Base-by-base conservation (phyloP, 805 yeast species). In the Kodamaea kakaduensis region DNA sequence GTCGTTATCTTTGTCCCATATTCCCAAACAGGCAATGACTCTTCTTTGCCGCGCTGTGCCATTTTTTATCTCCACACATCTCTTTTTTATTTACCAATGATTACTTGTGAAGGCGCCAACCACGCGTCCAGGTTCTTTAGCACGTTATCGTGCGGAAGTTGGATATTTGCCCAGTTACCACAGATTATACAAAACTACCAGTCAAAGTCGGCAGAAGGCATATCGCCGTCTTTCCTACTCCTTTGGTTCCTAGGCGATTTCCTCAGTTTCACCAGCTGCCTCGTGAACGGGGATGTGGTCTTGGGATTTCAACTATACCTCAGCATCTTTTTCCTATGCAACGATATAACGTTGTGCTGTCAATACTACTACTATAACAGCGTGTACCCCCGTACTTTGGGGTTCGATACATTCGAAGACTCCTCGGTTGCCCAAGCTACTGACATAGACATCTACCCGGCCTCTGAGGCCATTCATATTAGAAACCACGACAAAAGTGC, bases 101-200 rank as follows among this genome's bases (percentile, higher is more conserved):
- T 35, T 5, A 18, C 36, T 14, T 40, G 36, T 12, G 25, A 16
- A 4, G 31, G 20, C 16, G 34, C 24, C 4, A 37, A 29, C 31
- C 16, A 15, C 9, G 17, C 47, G 3, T 47, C 57, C 7, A 32
- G 38, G 6, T 15, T 45, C 25, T 50, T 52, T 34, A 42, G 51
- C 37, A 38, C 50, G 5, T 21, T 47, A 5, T 77, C 83, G 3
- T 58, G 77, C 24, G 55, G 60, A 5, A 69, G 79, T 40, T 82
- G 90, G 89, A 61, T 81, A 22, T 77, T 81, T 53, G 89, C 89
- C 3, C 89, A 81, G 54, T 50, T 78, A 12, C 89, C 89, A 1
- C 90, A 82, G 50, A 78, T 81, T 9, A 56, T 70, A 38, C 65
- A 71, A 46, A 82, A 81, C 51, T 78, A 77, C 52, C 55, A 59